Conservation (phyloP, 441 rosid genomes). For the Pelargonium myrrhifolium region DNA sequence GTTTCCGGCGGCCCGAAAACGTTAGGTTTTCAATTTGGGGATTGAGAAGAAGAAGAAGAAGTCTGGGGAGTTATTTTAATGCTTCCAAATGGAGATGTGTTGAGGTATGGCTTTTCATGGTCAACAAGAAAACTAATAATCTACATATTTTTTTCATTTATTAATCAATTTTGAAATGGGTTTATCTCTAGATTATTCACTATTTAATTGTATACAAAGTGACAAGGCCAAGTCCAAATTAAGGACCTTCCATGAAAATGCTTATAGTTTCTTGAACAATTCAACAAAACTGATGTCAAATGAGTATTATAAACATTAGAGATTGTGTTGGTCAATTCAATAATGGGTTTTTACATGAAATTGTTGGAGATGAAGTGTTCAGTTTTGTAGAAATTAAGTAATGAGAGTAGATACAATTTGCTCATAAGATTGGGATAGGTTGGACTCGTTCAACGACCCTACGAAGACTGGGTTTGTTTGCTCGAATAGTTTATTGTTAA, state of each 20-base stretch:
- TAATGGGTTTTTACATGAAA: neutral
- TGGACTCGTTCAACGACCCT: neutral
- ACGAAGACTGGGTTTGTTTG: neutral
- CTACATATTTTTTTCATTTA: neutral
- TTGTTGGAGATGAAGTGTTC: neutral
- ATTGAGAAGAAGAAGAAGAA: neutral
- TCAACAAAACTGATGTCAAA: neutral
- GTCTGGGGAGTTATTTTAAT: neutral
- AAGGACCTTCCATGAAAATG: constrained; percentile 1
- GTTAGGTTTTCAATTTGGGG: too few species aligned
- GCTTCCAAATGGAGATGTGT: neutral
- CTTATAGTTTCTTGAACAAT: neutral
- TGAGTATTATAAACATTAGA: neutral
- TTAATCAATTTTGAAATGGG: neutral
- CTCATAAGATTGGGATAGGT: neutral
- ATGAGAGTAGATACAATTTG: neutral
- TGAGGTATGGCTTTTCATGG: neutral
- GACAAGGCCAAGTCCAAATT: constrained; percentile 1
- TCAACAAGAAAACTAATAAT: neutral
- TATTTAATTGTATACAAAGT: neutral
- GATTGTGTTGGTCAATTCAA: neutral
- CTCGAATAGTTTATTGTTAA: neutral
- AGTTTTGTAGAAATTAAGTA: neutral
- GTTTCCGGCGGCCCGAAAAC: neutral
- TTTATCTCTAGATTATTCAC: neutral